Evolutionary conservation across 1,139 yeast species (phyloP), one percentile per base, ranked within the genome.

Genomic region (Candida albicans): DNA sequence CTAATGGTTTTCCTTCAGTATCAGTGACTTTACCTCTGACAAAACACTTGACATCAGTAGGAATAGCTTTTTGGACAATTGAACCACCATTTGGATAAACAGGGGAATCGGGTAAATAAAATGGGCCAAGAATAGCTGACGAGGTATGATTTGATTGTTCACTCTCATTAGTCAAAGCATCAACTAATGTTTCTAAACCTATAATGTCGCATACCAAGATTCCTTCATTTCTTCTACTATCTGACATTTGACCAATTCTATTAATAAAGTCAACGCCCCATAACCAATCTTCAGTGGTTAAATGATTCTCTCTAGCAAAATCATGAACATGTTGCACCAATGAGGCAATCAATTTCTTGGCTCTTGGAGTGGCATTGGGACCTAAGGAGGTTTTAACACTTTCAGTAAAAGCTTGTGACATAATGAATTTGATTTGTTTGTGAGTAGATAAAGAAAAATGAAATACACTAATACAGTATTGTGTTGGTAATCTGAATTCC

Each of bases 101-200:
- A 18, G 67, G 67, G 10, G 67, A 60, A 47, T 52, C 51, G 2
- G 52, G 56, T 40, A 67, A 46, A 51, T 62, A 62, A 51, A 62
- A 62, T 12, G 67, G 67, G 22, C 67, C 66, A 39, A 61, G 46
- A 37, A 62, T 62, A 15, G 67, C 65, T 14, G 65, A 60, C 10
- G 64, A 57, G 8, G 66, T 61, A 44, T 58, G 61, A 39, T 48
- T 53, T 10, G 51, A 48, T 22, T 46, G 37, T 22, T 53, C 62
- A 7, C 52, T 46, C n/a, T 51, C 43, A 39, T 61, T 59, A 11
- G 66, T 62, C 18, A 51, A 41, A 8, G 52, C 42, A 35, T 51
- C 54, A 33, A 51, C 54, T 27, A 51, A 43, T 11, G 52, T 45
- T 39, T 51, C 54, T 33, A 51, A 41, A 22, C 54, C 54, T 18